Evolutionary conservation across 805 yeast species (phyloP), one percentile per base, ranked within the genome.

Genomic region (Komagataella kurtzmanii): DNA sequence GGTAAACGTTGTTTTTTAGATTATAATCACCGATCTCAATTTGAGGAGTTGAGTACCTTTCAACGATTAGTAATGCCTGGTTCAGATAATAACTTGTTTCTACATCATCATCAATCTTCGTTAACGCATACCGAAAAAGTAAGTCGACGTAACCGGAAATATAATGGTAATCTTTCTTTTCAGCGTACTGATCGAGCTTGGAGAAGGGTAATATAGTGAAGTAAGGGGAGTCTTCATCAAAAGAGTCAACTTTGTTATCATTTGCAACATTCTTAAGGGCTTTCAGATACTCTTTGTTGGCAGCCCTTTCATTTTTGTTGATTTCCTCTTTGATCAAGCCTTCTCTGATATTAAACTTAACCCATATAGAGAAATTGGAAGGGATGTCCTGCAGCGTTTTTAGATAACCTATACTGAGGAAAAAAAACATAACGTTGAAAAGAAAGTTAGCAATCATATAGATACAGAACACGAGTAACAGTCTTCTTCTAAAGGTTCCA

Each of bases 401-500:
- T 7, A 67, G 53, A 48, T 66, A 67, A 14, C 61, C 44, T 24
- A 64, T 61, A 0, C 69, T 64, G 21, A 67, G 55, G 3, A 61
- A 58, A 3, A 65, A 57, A 53, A 67, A 56, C 69, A 67, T 64
- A 1, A 64, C 52, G 54, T 67, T 67, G 57, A 67, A 67, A 3
- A 60, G 24, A 45, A 66, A 57, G 46, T 65, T 68, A 58, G 76
- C 67, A 3, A 73, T 62, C 24, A 71, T 57, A 57, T 73, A 76
- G 21, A 69, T 59, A 3, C 72, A 59, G 43, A 76, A 64, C 12
- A 77, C 72, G 45, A 68, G 48, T 50, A 76, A 64, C 1, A 79
- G 60, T 56, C 74, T 65, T 52, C 65, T 67, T 62, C 79, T 68
- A 58, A 76, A 67, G 5, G 74, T 67, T 17, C 73, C 59, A 48